These are phyloP conservation scores for Pichia heedii DNA, from an alignment of 805 yeast species.

Conservation along the genomic window DNA sequence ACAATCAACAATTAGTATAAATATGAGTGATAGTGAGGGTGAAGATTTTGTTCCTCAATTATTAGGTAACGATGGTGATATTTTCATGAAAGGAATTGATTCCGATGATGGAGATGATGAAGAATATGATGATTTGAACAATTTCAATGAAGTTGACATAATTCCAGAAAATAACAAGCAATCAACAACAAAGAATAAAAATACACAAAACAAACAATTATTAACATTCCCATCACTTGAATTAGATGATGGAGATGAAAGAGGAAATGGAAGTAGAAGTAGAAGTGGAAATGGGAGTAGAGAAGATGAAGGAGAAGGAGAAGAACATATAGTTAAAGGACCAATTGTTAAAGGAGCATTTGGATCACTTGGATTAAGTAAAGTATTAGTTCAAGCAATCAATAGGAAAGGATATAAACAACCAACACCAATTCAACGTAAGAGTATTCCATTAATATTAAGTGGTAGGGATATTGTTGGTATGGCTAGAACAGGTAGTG, in stretches of 20 bases:
- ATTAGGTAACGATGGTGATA: background rate
- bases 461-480: constrained; percentile 93
- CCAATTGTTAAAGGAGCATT: constrained; percentile 62
- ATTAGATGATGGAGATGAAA: constrained; percentile 12
- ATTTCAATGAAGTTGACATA: background rate
- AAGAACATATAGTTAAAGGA: constrained; percentile 14
- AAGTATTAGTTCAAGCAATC: constrained; percentile 58
- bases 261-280: constrained; percentile 3
- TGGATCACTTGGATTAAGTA: constrained; percentile 83
- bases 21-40: constrained; percentile 7
- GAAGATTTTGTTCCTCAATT: constrained; percentile 25
- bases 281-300: constrained; percentile 11
- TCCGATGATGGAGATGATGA: constrained; percentile 31
- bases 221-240: constrained; percentile 36
- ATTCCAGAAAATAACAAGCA: background rate
- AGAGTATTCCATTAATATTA: constrained; percentile 84
- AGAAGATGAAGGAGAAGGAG: constrained; percentile 41
- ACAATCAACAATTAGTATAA: too few relatives aligned
- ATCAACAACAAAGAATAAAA: background rate
- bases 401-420: constrained; percentile 80
- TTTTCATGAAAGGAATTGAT: background rate
- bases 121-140: too few relatives aligned
- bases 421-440: constrained; percentile 97
- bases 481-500: constrained; percentile 99
- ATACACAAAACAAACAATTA: too few relatives aligned